Base-by-base conservation (phyloP, 495 filamentous ascomycete genomes). In the Penicillium tannophilum region DNA sequence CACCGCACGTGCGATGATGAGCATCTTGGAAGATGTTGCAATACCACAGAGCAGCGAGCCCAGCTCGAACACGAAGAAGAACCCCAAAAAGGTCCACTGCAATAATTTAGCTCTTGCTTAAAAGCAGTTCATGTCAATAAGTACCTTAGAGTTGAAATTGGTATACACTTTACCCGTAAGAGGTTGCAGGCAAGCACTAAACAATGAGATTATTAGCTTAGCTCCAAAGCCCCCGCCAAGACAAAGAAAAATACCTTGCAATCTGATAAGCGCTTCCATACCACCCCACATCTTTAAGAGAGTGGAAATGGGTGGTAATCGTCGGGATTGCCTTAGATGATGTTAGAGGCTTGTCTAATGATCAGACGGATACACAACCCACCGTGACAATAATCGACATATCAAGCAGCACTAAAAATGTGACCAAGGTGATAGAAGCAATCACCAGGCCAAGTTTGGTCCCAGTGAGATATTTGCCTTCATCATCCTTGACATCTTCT, bases 241-340 rank as follows among this genome's bases (percentile, higher is more conserved):
- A 7, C 36, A 7, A 52, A 30, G 39, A 8, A n/a, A 26, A 61
- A 14, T 66, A 77, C 65, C 65, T 74, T 8, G 77, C 63, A 36
- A 82, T 65, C 2, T 72, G 72, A 63, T 79, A 80, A 17, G 75
- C 70, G 60, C 70, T 73, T 7, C 75, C 76, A 60, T 80, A 81
- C 79, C 79, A 82, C 12, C 73, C 77, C 8, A 79, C 60, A 59
- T 79, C 77, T 19, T 48, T 39, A 10, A 80, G 63, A 1, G 74
- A 75, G 45, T 79, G 68, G 55, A 79, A 80, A 4, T 72, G 58
- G 39, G 55, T 73, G 0, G 78, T 82, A 43, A 79, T 78, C n/a
- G 53, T 46, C 1, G 79, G 78, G n/a, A 76, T 68, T 6, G 72
- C 73, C 70, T 77, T 28, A 36, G 11, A 30, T 44, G 17, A 23